phyloP scores from a whole-genome alignment of 768 basidiomycete genomes.

The Lactifluus pinguis region DNA sequence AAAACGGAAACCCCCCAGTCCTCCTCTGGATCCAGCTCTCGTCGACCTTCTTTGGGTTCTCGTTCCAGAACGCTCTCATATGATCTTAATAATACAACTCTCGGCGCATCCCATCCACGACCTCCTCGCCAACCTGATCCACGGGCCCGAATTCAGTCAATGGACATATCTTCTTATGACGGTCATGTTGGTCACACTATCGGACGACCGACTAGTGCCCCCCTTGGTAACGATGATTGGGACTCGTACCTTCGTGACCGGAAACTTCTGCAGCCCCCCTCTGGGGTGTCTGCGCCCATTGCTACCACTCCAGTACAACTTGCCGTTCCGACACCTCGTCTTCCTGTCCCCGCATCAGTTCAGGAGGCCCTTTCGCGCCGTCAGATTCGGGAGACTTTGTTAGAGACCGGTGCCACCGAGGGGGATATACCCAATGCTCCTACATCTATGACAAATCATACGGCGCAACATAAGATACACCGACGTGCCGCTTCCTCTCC shows the following conservation, averaged over 20 bases:
- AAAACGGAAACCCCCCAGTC: constrained; percentile 60
- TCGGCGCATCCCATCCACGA: constrained; percentile 49
- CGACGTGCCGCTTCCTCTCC: constrained; percentile 11
- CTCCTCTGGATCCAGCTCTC: constrained; percentile 46
- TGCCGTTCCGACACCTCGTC: constrained; percentile 31
- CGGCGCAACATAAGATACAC: neutral
- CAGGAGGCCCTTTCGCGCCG: constrained; percentile 64
- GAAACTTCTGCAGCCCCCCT: constrained; percentile 75
- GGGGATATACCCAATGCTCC: neutral
- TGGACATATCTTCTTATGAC: constrained; percentile 51
- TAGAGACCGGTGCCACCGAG: constrained; percentile 31
- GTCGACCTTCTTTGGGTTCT: constrained; percentile 31
- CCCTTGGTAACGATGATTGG: constrained; percentile 76
- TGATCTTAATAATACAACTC: constrained; percentile 48
- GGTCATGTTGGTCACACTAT: constrained; percentile 43
- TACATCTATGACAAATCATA: neutral
- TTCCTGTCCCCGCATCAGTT: constrained; percentile 62
- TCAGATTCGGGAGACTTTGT: constrained; percentile 60
- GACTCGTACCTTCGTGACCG: constrained; percentile 79
- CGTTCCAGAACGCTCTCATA: constrained; percentile 44
- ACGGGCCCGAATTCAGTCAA: constrained; percentile 58
- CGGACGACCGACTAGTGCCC: constrained; percentile 61
- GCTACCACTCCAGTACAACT: constrained; percentile 41
- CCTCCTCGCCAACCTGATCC: constrained; percentile 64
- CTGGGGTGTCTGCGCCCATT: constrained; percentile 74